These are phyloP conservation scores for Teratosphaeria nubilosa DNA, from an alignment of 2,329 filamentous ascomycete species.

Conservation along the genomic window DNA sequence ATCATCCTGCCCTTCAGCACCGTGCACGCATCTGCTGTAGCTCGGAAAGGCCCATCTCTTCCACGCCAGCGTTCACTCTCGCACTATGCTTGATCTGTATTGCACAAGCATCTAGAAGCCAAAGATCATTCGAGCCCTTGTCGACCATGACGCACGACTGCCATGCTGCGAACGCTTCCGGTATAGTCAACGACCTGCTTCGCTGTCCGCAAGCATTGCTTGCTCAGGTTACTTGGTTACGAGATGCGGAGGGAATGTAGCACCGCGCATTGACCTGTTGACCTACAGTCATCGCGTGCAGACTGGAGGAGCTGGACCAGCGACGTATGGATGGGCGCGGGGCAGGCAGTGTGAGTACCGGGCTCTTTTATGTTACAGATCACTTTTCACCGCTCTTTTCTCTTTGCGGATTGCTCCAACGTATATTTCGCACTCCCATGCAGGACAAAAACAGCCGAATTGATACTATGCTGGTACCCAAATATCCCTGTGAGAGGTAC, in stretches of 20 bases:
- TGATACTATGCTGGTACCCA: not conserved
- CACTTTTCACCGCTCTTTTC: conserved; percentile 13
- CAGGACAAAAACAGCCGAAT: not conserved
- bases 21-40: conserved; percentile 10
- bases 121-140: not conserved
- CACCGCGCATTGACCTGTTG: not conserved
- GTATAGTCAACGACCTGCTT: not conserved
- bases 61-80: not conserved
- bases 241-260: conserved; percentile 2
- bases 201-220: not conserved
- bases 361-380: conserved; percentile 14
- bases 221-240: conserved; percentile 1
- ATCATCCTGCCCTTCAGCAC: not conserved
- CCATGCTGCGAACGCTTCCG: not conserved
- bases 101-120: not conserved
- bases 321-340: not conserved
- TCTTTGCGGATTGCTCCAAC: not conserved
- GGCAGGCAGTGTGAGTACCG: not conserved
- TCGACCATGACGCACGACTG: not conserved
- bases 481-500: not conserved
- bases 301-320: not conserved
- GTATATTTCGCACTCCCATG: conserved; percentile 4
- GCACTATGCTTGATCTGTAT: not conserved
- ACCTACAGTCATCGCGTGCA: not conserved
- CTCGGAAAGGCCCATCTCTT: conserved; percentile 2